Conservation (phyloP, 225 moss, liverwort and hornwort species). For the Marchantia paleacea region DNA sequence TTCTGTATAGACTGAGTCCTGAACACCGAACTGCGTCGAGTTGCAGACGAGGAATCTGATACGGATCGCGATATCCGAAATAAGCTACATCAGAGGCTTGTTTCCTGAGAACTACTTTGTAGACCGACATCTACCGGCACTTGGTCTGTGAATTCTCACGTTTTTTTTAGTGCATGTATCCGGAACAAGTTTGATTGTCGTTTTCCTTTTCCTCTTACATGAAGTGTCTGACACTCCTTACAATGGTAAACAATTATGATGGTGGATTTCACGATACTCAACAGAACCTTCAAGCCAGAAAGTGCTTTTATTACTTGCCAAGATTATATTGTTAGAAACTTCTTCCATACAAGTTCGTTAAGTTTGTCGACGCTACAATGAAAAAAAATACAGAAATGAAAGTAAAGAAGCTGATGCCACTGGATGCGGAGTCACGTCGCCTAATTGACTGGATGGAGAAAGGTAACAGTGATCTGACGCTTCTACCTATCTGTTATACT, state of each 20-base stretch:
- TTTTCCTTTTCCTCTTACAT: too few species aligned
- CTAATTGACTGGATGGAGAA: slow-evolving; percentile 64
- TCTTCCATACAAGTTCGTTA: too few species aligned
- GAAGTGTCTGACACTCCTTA: too few species aligned
- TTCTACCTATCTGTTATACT: background rate
- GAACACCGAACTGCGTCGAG: background rate
- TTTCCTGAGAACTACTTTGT: slow-evolving; percentile 59
- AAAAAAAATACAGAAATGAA: slow-evolving; percentile 43
- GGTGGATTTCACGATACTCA: too few species aligned
- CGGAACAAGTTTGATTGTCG: too few species aligned
- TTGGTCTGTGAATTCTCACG: slow-evolving; percentile 32
- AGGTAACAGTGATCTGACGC: slow-evolving; percentile 23
- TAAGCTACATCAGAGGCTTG: slow-evolving; percentile 60
- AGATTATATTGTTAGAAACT: too few species aligned
- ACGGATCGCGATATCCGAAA: slow-evolving; percentile 60
- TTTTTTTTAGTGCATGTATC: background rate
- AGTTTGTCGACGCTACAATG: too few species aligned
- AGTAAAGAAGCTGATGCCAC: slow-evolving; percentile 53
- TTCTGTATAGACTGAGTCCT: background rate
- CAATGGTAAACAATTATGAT: too few species aligned
- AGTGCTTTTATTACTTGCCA: too few species aligned
- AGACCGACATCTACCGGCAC: slow-evolving; percentile 51
- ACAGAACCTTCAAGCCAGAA: too few species aligned
- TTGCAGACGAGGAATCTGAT: slow-evolving; percentile 58
- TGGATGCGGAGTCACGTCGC: slow-evolving; percentile 53